Evolutionary conservation across 768 basidiomycete species (phyloP), one percentile per base, ranked within the genome.

Genomic region (Boletus edulis): DNA sequence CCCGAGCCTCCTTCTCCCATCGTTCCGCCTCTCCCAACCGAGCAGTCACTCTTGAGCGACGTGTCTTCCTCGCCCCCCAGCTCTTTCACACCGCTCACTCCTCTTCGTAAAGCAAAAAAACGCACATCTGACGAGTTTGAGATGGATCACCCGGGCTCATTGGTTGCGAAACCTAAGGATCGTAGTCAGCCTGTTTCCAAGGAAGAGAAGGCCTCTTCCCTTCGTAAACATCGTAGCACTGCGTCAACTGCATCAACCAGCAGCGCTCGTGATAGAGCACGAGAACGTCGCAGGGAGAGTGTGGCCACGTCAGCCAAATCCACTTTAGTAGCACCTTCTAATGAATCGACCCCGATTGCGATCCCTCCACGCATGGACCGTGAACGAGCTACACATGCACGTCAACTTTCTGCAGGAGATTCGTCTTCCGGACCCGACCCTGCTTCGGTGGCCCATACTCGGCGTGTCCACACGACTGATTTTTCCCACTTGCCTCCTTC

Each of bases 401-500:
- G 86, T 62, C 89, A 89, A 57, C 72, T 81, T 22, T 91, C 90
- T 17, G 78, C 81, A 0, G 81, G 87, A 48, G 88, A 85, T 44
- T 86, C 81, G 15, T 83, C 81, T 22, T 86, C 84, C 39, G 86
- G 77, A 65, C 78, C 76, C 51, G 71, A 71, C 37, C 59, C 45
- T 12, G 76, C 72, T 54, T 84, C 86, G 51, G 70, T 62, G 46
- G 67, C 73, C 54, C 67, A 71, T 60, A 67, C 81, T 42, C 83
- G 89, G 18, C 86, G 89, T 37, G 80, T 80, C 38, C 84, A 84
- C 51, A 78, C 82, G 46, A 85, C 79, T 8, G 93, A 94, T 69
- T 94, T 91, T 71, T 92, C 94, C 1, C 91, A 91, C 66, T 78
- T 96, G 5, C 93, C 93, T 13, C 91, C 94, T 14, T 94, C 93